Evolutionary conservation across 306 rosid species (phyloP).

Genomic region (Corylus americana): DNA sequence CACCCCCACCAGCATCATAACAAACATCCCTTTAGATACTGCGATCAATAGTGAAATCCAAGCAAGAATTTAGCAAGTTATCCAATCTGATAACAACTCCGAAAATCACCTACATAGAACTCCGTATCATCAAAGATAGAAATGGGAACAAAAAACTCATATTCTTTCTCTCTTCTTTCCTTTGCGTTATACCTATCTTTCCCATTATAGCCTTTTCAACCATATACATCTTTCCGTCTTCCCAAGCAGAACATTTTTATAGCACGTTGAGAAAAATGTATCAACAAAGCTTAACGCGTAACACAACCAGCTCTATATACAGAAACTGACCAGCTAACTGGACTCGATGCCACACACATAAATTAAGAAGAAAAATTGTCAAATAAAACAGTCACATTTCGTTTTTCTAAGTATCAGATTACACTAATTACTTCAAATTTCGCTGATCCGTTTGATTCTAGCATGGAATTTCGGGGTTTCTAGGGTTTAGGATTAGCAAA

Average conservation of each 20-base stretch:
- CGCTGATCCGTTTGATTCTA: not conserved
- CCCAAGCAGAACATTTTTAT: not conserved
- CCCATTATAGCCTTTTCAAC: not conserved
- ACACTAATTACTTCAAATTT: not conserved
- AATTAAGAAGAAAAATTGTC: not conserved
- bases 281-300: not conserved
- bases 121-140: not conserved
- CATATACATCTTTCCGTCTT: not conserved
- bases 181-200: not conserved
- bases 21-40: not conserved
- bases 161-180: not conserved
- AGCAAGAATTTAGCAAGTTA: not conserved
- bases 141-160: not conserved
- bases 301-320: not conserved
- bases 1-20: too few relatives aligned
- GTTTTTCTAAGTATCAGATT: not conserved
- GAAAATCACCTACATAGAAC: not conserved
- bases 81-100: not conserved
- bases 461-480: constrained; percentile 1
- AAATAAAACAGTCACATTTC: not conserved
- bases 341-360: not conserved
- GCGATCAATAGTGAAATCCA: not conserved
- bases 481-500: not conserved
- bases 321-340: not conserved
- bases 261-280: not conserved